These are phyloP conservation scores for Neofusicoccum laricinum DNA, from an alignment of 2,329 filamentous ascomycete genomes.

Conservation along the genomic window DNA sequence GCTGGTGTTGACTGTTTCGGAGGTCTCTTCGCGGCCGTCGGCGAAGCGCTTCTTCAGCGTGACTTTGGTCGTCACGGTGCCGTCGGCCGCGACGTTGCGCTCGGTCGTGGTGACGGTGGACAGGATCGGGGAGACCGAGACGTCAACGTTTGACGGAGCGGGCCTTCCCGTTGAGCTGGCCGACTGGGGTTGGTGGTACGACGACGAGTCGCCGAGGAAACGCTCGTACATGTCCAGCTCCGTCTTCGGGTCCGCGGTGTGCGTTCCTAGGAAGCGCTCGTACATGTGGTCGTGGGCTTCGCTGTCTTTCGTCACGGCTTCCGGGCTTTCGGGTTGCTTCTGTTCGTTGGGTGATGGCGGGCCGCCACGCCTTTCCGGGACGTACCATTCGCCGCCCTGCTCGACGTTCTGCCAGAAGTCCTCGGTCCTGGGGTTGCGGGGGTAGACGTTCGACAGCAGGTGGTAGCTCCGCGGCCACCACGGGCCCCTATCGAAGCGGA, in stretches of 20 bases:
- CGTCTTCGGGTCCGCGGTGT: conserved; percentile 26
- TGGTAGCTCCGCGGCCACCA: conserved; percentile 32
- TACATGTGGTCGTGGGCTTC: conserved; percentile 31
- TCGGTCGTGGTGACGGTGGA: conserved; percentile 59
- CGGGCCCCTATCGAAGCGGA: conserved; percentile 38
- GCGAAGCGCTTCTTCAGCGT: conserved; percentile 58
- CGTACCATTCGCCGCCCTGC: conserved; percentile 10
- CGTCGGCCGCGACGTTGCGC: conserved; percentile 54
- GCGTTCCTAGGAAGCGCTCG: conserved; percentile 43
- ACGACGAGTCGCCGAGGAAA: conserved; percentile 37
- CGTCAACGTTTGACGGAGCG: conserved; percentile 23
- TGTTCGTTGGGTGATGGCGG: not conserved
- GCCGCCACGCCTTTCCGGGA: not conserved
- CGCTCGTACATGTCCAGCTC: conserved; percentile 56
- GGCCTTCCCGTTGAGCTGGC: conserved; percentile 19
- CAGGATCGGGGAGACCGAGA: conserved; percentile 37
- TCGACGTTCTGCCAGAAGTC: conserved; percentile 19
- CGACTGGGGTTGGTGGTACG: not conserved
- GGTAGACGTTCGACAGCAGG: conserved; percentile 10
- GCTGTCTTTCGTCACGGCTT: not conserved
- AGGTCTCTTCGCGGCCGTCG: conserved; percentile 59
- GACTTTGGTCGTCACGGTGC: conserved; percentile 56
- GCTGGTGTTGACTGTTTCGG: conserved; percentile 51
- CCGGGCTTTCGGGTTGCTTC: not conserved
- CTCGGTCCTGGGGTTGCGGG: conserved; percentile 23